Percentiles rank a stretch among this genome's conserved stretches.
Evolutionary conservation across 2,329 filamentous ascomycete species (phyloP).

Genomic region (Aspergillus nomiae): DNA sequence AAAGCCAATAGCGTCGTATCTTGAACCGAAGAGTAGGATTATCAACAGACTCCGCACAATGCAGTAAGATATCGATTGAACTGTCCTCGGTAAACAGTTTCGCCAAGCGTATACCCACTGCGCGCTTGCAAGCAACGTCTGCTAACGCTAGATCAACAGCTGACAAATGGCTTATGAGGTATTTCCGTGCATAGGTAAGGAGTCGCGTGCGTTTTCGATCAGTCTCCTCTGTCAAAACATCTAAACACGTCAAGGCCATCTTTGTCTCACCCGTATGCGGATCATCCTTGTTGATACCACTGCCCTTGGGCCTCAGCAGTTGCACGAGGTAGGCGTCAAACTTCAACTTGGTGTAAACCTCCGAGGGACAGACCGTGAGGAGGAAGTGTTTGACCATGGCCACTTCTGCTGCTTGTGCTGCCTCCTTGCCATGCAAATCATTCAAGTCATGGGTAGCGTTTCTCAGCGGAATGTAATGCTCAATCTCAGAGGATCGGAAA

Average conservation of each 20-base stretch:
- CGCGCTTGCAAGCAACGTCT: constrained; percentile 22
- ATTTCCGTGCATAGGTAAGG: constrained; percentile 16
- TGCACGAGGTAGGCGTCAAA: constrained; percentile 28
- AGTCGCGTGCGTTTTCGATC: constrained; percentile 12
- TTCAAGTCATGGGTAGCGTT: background rate
- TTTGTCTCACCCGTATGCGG: constrained; percentile 22
- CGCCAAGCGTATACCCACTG: constrained; percentile 22
- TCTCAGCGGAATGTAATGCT: constrained; percentile 11
- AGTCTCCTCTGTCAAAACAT: constrained; percentile 16
- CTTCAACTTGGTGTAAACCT: constrained; percentile 26
- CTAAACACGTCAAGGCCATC: constrained; percentile 20
- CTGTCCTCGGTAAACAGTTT: constrained; percentile 24
- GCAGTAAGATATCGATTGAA: constrained; percentile 20
- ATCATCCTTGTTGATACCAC: constrained; percentile 25
- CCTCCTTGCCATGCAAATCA: background rate
- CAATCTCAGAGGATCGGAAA: constrained; percentile 22
- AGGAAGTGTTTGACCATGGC: constrained; percentile 29
- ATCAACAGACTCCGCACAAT: constrained; percentile 13
- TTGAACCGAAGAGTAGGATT: constrained; percentile 12
- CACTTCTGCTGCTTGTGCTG: constrained; percentile 16
- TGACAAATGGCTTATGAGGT: constrained; percentile 22
- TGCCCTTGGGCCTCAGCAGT: constrained; percentile 21
- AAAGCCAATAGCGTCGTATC: constrained; percentile 21
- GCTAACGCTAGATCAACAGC: constrained; percentile 27
- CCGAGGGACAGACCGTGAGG: constrained; percentile 26